A percentile compares a stretch with the other conserved stretches of the same genome.
Conservation (phyloP, 2,329 filamentous ascomycete genomes). For the Remersonia thermophila region DNA sequence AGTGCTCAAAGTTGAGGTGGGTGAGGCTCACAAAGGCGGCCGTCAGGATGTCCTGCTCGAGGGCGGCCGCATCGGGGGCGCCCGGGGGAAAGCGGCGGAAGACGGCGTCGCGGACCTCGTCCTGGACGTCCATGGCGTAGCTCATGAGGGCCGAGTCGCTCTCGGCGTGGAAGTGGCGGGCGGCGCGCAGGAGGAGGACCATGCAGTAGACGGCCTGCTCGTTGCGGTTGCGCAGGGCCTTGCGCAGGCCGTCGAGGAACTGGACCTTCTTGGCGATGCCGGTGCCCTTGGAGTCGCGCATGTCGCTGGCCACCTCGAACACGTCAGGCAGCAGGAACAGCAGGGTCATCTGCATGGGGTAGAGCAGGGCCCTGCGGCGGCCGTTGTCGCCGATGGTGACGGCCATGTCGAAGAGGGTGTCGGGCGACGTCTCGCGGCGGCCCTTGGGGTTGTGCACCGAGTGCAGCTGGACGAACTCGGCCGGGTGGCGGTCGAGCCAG, state of each 20-base stretch:
- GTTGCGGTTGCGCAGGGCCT: constrained; percentile 50
- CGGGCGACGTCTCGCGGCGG: constrained; percentile 52
- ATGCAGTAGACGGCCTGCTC: constrained; percentile 56
- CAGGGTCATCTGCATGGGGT: constrained; percentile 50
- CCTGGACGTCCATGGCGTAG: constrained; percentile 57
- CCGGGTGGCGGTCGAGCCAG: constrained; percentile 53
- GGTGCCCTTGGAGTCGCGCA: constrained; percentile 50
- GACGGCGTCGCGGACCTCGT: constrained; percentile 53
- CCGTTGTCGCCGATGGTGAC: constrained; percentile 47
- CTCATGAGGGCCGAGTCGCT: constrained; percentile 52
- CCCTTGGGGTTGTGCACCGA: constrained; percentile 35
- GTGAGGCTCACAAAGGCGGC: constrained; percentile 53
- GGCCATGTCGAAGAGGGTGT: constrained; percentile 59
- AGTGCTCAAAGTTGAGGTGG: constrained; percentile 48
- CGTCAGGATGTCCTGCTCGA: constrained; percentile 54
- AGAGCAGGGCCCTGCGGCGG: constrained; percentile 42
- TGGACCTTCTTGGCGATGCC: constrained; percentile 53
- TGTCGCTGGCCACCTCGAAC: constrained; percentile 56
- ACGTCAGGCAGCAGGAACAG: constrained; percentile 55
- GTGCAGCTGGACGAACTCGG: constrained; percentile 54
- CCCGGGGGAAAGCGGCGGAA: constrained; percentile 41
- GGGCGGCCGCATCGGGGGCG: constrained; percentile 32
- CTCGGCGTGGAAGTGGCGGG: constrained; percentile 50
- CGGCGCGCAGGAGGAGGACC: constrained; percentile 48
- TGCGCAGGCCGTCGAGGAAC: constrained; percentile 51